These are phyloP conservation scores for Septoria linicola DNA, from an alignment of 2,329 filamentous ascomycete genomes.

Conservation along the genomic window DNA sequence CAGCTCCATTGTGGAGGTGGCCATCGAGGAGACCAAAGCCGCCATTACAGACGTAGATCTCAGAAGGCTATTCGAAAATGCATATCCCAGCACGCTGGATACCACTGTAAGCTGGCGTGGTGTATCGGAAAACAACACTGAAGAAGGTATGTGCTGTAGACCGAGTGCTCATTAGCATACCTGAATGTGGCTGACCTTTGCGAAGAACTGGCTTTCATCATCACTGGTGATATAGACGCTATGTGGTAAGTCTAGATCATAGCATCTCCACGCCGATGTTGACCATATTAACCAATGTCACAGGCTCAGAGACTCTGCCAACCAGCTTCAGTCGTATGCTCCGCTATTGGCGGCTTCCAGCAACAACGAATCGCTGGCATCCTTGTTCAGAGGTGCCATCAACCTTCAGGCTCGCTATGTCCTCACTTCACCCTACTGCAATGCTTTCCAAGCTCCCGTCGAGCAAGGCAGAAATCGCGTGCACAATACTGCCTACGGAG, in stretches of 20 bases:
- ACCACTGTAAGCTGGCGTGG: slow-evolving; percentile 87
- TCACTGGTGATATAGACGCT: slow-evolving; percentile 59
- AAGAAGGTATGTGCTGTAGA: slow-evolving; percentile 46
- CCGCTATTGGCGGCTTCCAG: slow-evolving; percentile 51
- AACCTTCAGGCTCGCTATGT: slow-evolving; percentile 69
- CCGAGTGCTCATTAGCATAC: too few relatives aligned
- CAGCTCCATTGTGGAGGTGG: slow-evolving; percentile 38
- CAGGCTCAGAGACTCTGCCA: slow-evolving; percentile 52
- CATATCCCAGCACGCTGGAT: slow-evolving; percentile 71
- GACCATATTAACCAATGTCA: not conserved
- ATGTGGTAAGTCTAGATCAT: slow-evolving; percentile 45
- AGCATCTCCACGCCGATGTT: not conserved
- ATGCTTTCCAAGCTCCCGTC: slow-evolving; percentile 50
- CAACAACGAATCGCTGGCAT: slow-evolving; percentile 56
- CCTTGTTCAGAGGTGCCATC: slow-evolving; percentile 66
- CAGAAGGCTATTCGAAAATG: slow-evolving; percentile 67
- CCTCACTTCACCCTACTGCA: slow-evolving; percentile 55
- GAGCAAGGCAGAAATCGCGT: slow-evolving; percentile 29
- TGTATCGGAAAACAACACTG: slow-evolving; percentile 47
- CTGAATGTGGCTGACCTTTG: too few relatives aligned
- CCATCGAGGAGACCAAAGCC: slow-evolving; percentile 30
- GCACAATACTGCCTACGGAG: slow-evolving; percentile 39
- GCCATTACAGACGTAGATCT: slow-evolving; percentile 56
- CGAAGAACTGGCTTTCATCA: slow-evolving; percentile 59
- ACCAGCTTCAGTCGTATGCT: slow-evolving; percentile 69